Percentiles rank a stretch among this genome's conserved stretches.
Evolutionary conservation across 2,329 filamentous ascomycete genomes (phyloP).

Genomic region (Penicillium sp.): DNA sequence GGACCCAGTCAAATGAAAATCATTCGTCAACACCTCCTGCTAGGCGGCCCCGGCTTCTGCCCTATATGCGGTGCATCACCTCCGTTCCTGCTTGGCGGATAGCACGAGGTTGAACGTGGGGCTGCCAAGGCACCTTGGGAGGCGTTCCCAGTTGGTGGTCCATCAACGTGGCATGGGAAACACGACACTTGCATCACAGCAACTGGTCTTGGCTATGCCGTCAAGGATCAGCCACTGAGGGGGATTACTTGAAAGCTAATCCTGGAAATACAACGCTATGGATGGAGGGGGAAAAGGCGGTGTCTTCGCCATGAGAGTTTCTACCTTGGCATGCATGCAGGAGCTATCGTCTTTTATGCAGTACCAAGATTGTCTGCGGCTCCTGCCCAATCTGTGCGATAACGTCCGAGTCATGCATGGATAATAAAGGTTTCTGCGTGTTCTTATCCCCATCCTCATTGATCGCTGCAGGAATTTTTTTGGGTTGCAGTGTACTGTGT

Average conservation of each 20-base stretch:
- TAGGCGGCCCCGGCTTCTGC: background rate
- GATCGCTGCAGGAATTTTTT: background rate
- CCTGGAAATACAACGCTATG: background rate
- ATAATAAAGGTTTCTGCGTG: background rate
- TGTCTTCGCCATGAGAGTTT: conserved; percentile 16
- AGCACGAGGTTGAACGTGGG: conserved; percentile 1
- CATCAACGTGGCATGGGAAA: conserved; percentile 19
- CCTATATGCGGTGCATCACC: background rate
- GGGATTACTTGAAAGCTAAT: conserved; percentile 3
- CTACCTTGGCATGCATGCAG: conserved; percentile 19
- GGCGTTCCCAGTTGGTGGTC: background rate
- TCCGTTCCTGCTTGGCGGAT: background rate
- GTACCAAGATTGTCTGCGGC: conserved; percentile 17
- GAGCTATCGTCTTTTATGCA: conserved; percentile 17
- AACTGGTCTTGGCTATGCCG: conserved; percentile 11
- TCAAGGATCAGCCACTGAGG: conserved; percentile 1
- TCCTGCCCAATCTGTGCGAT: conserved; percentile 7
- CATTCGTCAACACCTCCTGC: background rate
- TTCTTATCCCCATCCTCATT: background rate
- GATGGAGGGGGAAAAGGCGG: conserved; percentile 22
- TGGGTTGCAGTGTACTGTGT: background rate
- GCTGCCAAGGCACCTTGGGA: background rate
- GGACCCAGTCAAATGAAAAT: conserved; percentile 3
- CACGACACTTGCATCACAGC: conserved; percentile 15
- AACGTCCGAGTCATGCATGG: conserved; percentile 1